Base-by-base conservation (phyloP, 495 filamentous ascomycete genomes). In the Hypoxylon fragiforme region DNA sequence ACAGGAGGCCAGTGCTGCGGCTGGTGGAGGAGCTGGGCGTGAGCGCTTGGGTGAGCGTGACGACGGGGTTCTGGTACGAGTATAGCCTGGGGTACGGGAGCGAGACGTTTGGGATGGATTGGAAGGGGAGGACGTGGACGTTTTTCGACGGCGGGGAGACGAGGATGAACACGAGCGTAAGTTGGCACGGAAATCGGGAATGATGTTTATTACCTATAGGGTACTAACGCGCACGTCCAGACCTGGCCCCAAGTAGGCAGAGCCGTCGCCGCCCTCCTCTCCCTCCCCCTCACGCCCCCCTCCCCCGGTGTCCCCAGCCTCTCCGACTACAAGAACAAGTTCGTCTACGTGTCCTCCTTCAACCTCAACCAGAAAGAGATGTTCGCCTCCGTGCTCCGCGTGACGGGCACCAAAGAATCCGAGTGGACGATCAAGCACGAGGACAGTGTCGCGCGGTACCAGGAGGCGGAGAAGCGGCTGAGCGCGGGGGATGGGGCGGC, bases 341-440 rank as follows among this genome's bases (percentile, higher is more conserved):
- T 57, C 42, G 49, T 77, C 26, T 75, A 73, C 57, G 65, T 78
- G 24, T 66, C 65, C 3, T 74, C 70, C 1, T 80, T 79, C 64
- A 48, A 49, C 3, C 44, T 75, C 22, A 77, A 54, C 20, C 77
- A 80, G 58, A 73, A 70, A 44, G 70, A 77, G 3, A 71, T 81
- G 54, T 68, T 82, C 38, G 65, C 66, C 2, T 20, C 66, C 3
- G 62, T 78, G 7, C 69, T 77, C 50, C 77, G 81, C 3, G 83
- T 81, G 0, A 81, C 81, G 0, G 78, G 76, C 0, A 75, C 72
- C 9, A 76, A 65, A 24, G 64, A 73, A 36, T 62, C 50, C 0
- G 82, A 86, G 49, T 89, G 84, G 84, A 77, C 61, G 2, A 73
- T 87, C 30, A 67, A 49, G 8, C 54, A 76, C 5, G 73, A 80